These are phyloP conservation scores for Boechera divaricarpa DNA, from an alignment of 345 rosid species.

Conservation along the genomic window DNA sequence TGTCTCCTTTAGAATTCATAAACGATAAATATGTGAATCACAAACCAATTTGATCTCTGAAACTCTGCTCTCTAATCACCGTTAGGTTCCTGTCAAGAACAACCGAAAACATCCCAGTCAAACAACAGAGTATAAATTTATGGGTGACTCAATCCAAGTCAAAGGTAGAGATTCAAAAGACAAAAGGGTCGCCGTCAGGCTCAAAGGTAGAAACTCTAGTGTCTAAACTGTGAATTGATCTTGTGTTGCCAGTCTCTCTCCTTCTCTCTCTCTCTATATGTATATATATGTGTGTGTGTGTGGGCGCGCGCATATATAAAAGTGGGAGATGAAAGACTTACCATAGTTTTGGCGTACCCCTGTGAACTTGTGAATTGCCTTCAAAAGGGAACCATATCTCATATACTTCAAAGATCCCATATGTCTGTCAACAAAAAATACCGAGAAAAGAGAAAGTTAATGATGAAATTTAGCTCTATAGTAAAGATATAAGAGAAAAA, in stretches of 20 bases:
- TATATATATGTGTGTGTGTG: background rate
- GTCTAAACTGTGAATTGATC: background rate
- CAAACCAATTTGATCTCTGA: conserved; percentile 24
- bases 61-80: conserved; percentile 22
- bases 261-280: too few relatives aligned
- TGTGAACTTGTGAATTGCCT: conserved; percentile 80
- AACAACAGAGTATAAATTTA: background rate
- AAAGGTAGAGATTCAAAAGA: background rate
- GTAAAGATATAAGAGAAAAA: conserved; percentile 13
- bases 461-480: conserved; percentile 9
- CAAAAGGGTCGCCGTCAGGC: conserved; percentile 2
- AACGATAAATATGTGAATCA: conserved; percentile 1
- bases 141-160: background rate
- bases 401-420: conserved; percentile 81
- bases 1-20: conserved; percentile 12
- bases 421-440: conserved; percentile 56
- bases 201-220: background rate
- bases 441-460: conserved; percentile 15
- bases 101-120: conserved; percentile 10
- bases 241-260: too few relatives aligned
- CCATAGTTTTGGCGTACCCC: conserved; percentile 83
- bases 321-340: conserved; percentile 43
- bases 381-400: conserved; percentile 69
- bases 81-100: conserved; percentile 40
- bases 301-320: background rate